These are phyloP conservation scores for Boletus coccyginus DNA, from an alignment of 768 basidiomycete genomes.

Conservation along the genomic window DNA sequence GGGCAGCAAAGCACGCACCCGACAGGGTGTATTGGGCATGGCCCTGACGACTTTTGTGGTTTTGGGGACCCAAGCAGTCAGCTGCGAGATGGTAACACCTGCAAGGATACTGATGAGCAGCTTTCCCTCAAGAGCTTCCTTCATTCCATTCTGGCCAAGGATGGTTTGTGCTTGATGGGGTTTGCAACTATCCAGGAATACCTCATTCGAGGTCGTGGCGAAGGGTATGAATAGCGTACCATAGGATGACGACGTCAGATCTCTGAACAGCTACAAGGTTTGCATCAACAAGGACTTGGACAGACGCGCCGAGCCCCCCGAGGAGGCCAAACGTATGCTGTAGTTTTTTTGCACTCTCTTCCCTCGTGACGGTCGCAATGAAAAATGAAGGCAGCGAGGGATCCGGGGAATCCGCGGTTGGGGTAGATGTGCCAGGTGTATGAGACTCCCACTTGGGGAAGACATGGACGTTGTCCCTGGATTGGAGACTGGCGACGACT, in stretches of 20 bases:
- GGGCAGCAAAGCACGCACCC: conserved; percentile 47
- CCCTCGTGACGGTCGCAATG: conserved; percentile 82
- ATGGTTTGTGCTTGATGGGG: conserved; percentile 82
- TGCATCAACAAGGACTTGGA: conserved; percentile 65
- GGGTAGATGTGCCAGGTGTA: conserved; percentile 73
- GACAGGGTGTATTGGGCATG: conserved; percentile 98
- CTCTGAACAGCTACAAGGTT: conserved; percentile 72
- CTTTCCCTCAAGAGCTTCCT: conserved; percentile 83
- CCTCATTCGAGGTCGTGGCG: background rate
- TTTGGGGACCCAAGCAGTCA: conserved; percentile 68
- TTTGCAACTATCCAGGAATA: conserved; percentile 67
- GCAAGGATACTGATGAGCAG: conserved; percentile 96
- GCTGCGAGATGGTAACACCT: conserved; percentile 87
- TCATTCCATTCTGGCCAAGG: conserved; percentile 70
- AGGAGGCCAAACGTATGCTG: conserved; percentile 55
- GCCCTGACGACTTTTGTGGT: conserved; percentile 87
- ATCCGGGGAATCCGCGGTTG: conserved; percentile 52
- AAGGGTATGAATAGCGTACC: conserved; percentile 47
- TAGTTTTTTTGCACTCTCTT: conserved; percentile 70
- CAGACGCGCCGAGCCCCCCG: conserved; percentile 56
- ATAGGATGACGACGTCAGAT: conserved; percentile 84
- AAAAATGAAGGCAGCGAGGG: conserved; percentile 75
- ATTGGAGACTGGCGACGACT: conserved; percentile 78
- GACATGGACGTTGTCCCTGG: conserved; percentile 33
- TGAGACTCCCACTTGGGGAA: conserved; percentile 62